phyloP scores from a whole-genome alignment of 352 stramenopile genomes.

The Globisporangium irregulare region DNA sequence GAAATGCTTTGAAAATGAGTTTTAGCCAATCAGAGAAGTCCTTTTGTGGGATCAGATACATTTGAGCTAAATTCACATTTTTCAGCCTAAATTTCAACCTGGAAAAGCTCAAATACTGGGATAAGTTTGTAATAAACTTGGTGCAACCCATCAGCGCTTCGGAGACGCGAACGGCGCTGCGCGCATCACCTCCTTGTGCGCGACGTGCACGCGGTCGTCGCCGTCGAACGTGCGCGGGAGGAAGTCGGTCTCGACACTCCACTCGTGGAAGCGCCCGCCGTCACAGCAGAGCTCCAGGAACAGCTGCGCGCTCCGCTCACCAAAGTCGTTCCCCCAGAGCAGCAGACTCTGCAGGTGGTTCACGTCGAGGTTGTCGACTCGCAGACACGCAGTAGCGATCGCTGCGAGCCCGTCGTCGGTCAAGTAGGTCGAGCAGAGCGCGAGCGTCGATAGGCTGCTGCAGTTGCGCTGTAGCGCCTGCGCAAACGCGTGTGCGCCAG shows the following conservation, averaged over 20 bases:
- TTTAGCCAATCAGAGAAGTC: too few relatives aligned
- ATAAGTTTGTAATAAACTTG: too few relatives aligned
- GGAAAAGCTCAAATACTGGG: too few relatives aligned
- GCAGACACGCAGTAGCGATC: slow-evolving; percentile 40
- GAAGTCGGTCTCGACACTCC: slow-evolving; percentile 57
- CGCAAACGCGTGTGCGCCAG: slow-evolving; percentile 48
- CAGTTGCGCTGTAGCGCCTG: slow-evolving; percentile 45
- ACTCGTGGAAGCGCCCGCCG: slow-evolving; percentile 32
- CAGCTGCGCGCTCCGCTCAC: slow-evolving; percentile 24
- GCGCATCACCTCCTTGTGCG: slow-evolving; percentile 37
- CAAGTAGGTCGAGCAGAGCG: slow-evolving; percentile 59
- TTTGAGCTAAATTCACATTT: too few relatives aligned
- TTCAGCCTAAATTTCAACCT: too few relatives aligned
- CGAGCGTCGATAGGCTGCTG: slow-evolving; percentile 35
- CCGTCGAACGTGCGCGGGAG: slow-evolving; percentile 27
- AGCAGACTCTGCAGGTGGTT: slow-evolving; percentile 40
- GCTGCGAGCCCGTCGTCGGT: slow-evolving; percentile 45
- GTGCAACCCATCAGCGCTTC: slow-evolving; percentile 29
- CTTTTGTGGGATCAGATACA: too few relatives aligned
- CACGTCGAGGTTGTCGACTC: slow-evolving; percentile 23
- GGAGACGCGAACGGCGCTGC: slow-evolving; percentile 38
- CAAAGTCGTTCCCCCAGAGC: slow-evolving; percentile 76
- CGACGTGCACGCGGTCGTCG: slow-evolving; percentile 37
- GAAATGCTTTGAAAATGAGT: too few relatives aligned
- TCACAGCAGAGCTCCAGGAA: slow-evolving; percentile 38